Evolutionary conservation across 108 stramenopile genomes (phyloP), one percentile per base, ranked within the genome.

Genomic region (Schizochytrium sp.): DNA sequence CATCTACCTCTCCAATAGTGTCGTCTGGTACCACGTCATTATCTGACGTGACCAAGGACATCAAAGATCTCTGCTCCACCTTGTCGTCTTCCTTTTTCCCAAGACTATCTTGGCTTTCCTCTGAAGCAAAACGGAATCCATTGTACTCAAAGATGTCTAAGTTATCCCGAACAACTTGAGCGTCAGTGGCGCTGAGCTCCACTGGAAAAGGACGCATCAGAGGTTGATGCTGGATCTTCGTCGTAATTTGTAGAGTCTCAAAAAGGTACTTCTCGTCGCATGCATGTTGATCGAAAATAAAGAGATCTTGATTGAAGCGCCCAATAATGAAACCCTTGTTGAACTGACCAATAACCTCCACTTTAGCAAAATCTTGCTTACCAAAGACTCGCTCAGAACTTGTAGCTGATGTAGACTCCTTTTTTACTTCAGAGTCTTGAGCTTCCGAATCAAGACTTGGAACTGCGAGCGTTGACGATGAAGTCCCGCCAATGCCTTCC

Each of bases 241-340:
- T 91, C 2, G 46, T 59, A 42, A 46, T 28, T 89, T 88, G 89
- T 2, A 91, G 90, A 5, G 41, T 42, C 93, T 93, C 93, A 60
- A 91, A 94, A 87, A 91, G 93, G 44, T 72, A 92, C 91, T 94
- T 94, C 57, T 94, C 94, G 90, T 94, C 94, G 46, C 90, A 92
- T 42, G 94, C 94, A 60, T 94, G 94, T 91, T 94, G 94, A 46
- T 94, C 94, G 40, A 94, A 49, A 46, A 94, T 94, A 83, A 91
- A 94, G 4, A 94, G 90, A 56, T 94, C 92, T 7, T 45, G 44
- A 45, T 91, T 87, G 58, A 92, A 46, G 19, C 69, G 89, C 15
- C 89, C 92, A 28, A 94, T 89, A 4, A 94, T 91, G 61, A 94
- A 94, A 46, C 94, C 94, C 28, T 91, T 90, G 60, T 94, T 94